These are phyloP conservation scores for Psilocybe mexicana DNA, from an alignment of 1,284 basidiomycete genomes.

Conservation along the genomic window DNA sequence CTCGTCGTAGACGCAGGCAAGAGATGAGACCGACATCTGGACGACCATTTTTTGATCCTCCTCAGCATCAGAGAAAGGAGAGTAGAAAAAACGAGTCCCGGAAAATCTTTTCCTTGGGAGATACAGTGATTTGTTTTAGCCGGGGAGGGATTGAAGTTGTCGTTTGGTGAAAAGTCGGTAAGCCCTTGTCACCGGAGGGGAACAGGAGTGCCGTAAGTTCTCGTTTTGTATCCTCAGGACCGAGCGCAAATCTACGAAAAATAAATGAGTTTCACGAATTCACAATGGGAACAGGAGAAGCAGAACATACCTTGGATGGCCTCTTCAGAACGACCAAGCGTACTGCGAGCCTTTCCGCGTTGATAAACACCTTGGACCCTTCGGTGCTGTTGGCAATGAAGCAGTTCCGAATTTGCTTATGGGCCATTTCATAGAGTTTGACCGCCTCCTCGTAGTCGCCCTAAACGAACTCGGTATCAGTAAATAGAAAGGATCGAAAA, in stretches of 20 bases:
- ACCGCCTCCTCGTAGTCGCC: constrained; percentile 57
- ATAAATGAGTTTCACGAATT: not conserved
- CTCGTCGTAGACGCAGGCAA: too few relatives aligned
- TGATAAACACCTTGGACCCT: constrained; percentile 68
- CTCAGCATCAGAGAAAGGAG: too few relatives aligned
- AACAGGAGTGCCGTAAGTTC: constrained; percentile 48
- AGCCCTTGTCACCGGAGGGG: not conserved
- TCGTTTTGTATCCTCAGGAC: constrained; percentile 55
- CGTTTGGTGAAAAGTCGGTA: constrained; percentile 23
- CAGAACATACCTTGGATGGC: constrained; percentile 52
- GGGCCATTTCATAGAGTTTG: constrained; percentile 55
- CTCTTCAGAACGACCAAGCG: constrained; percentile 57
- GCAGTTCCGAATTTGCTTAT: constrained; percentile 66
- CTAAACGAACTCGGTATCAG: constrained; percentile 21
- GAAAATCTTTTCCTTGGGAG: constrained; percentile 5
- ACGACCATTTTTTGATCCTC: too few relatives aligned
- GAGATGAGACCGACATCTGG: too few relatives aligned
- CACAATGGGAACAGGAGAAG: not conserved
- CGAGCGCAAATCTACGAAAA: constrained; percentile 52
- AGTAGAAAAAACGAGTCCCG: too few relatives aligned
- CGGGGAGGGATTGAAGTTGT: constrained; percentile 19
- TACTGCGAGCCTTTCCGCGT: constrained; percentile 61
- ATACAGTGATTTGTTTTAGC: constrained; percentile 15
- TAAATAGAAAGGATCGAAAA: not conserved
- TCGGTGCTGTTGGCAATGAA: constrained; percentile 63